Evolutionary conservation across 2,329 filamentous ascomycete species (phyloP), one percentile per base, ranked within the genome.

Genomic region (Arthrobotrys conoides): DNA sequence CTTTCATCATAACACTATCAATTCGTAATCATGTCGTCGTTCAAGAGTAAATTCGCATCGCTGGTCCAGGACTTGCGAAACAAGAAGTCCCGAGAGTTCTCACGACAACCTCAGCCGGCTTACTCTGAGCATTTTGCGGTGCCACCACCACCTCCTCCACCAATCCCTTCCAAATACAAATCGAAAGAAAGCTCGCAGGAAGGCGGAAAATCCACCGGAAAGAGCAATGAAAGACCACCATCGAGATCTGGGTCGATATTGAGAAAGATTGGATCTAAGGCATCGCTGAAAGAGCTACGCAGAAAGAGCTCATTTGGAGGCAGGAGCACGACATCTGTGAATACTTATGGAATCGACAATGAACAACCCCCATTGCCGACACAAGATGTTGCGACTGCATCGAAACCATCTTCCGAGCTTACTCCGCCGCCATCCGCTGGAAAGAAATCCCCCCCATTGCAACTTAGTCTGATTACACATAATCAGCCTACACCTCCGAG

Each of bases 51-150:
- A 48, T 77, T 77, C 44, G 73, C 73, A 63, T 77, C 73, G 18
- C 24, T 77, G 73, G 73, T 77, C 49, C 73, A 77, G 61, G 73
- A 77, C 67, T 49, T 77, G 30, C 73, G 73, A 44, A 77, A 77
- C 38, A 77, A 77, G 27, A 77, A 77, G 46, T 77, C 73, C 44
- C 46, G 61, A 57, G 73, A 77, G 44, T 77, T 77, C 61, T 77
- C 73, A 30, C 61, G 73, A 55, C 73, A 77, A 30, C 73, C 73
- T 12, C 67, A 67, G 61, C 73, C 73, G 3, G 73, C 73, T 59
- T 77, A 77, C 61, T 10, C 67, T 24, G 73, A 77, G 24, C 73
- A 77, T 49, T 77, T 77, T 24, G 67, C 44, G n/a, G 67, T 22
- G 14, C 73, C 73, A 10, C 73, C 73, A 24, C 73, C 73, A 14